Conservation (phyloP, 2,329 filamentous ascomycete species). For the Beauveria sp. region DNA sequence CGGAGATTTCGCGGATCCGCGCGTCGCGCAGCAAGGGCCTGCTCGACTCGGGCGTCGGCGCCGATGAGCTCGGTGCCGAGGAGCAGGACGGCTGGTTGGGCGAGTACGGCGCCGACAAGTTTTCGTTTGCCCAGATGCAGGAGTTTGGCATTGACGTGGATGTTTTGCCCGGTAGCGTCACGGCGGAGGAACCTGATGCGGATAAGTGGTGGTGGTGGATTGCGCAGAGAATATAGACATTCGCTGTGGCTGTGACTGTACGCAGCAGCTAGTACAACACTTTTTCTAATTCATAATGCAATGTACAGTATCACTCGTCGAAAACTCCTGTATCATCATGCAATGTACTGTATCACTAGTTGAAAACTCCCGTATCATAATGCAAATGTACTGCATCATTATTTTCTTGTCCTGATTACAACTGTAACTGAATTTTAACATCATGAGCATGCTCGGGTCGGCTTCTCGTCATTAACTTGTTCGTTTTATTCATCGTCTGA, state of each 20-base stretch:
- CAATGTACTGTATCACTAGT: no score
- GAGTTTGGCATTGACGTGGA: slow-evolving; percentile 76
- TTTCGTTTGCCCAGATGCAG: slow-evolving; percentile 73
- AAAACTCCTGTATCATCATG: no score
- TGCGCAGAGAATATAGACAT: slow-evolving; percentile 57
- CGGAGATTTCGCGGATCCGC: slow-evolving; percentile 72
- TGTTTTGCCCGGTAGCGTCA: slow-evolving; percentile 67
- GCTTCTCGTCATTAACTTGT: not conserved
- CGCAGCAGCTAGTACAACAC: no score
- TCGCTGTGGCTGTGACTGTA: no score
- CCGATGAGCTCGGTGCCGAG: slow-evolving; percentile 50
- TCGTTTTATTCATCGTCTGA: slow-evolving; percentile 9
- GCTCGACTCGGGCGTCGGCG: slow-evolving; percentile 69
- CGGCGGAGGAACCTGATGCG: slow-evolving; percentile 58
- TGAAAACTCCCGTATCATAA: no score
- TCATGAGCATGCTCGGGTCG: no score
- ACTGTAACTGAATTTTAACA: no score
- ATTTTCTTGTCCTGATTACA: not conserved
- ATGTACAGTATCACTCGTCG: no score
- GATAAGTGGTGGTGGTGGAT: slow-evolving; percentile 91
- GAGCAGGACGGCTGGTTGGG: slow-evolving; percentile 83
- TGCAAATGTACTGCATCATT: not conserved
- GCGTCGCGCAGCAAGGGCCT: slow-evolving; percentile 71
- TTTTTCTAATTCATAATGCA: no score
- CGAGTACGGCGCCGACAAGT: slow-evolving; percentile 67